phyloP scores from a whole-genome alignment of 768 basidiomycete genomes.

The Trichaptum fuscoviolaceum region DNA sequence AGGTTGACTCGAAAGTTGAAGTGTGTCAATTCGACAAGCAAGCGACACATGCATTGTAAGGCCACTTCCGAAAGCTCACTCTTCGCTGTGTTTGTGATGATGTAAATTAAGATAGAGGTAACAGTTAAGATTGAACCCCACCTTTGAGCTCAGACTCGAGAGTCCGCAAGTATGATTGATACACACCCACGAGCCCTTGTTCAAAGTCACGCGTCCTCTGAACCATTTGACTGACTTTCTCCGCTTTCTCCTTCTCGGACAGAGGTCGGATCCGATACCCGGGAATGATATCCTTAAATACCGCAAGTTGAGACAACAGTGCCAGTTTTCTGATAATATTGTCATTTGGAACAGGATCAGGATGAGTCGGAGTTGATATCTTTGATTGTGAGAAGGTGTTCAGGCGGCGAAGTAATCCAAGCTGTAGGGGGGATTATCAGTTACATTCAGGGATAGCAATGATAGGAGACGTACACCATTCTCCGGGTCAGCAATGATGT shows the following conservation, averaged over 20 bases:
- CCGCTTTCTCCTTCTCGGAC: constrained; percentile 84
- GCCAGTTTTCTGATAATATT: constrained; percentile 80
- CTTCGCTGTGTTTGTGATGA: constrained; percentile 42
- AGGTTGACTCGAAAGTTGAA: constrained; percentile 97
- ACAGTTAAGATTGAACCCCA: constrained; percentile 26
- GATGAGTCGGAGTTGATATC: constrained; percentile 63
- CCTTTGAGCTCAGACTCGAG: constrained; percentile 88
- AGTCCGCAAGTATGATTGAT: constrained; percentile 82
- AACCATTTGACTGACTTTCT: constrained; percentile 94
- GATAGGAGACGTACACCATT: constrained; percentile 62
- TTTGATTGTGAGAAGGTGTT: constrained; percentile 82
- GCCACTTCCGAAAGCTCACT: constrained; percentile 62
- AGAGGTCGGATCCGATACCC: constrained; percentile 91
- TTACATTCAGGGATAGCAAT: constrained; percentile 11
- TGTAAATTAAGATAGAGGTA: constrained; percentile 10
- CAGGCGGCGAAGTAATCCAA: constrained; percentile 83
- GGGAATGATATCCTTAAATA: constrained; percentile 94
- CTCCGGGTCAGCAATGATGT: constrained; percentile 92
- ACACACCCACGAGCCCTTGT: constrained; percentile 82
- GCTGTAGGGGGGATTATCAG: constrained; percentile 36
- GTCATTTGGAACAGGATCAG: constrained; percentile 74
- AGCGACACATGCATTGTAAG: constrained; percentile 82
- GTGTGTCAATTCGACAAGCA: constrained; percentile 79
- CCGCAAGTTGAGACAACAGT: constrained; percentile 83
- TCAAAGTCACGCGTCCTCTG: constrained; percentile 90